Evolutionary conservation across 1,284 basidiomycete genomes (phyloP), one percentile per base, ranked within the genome.

Genomic region (Heliocybe sulcata): DNA sequence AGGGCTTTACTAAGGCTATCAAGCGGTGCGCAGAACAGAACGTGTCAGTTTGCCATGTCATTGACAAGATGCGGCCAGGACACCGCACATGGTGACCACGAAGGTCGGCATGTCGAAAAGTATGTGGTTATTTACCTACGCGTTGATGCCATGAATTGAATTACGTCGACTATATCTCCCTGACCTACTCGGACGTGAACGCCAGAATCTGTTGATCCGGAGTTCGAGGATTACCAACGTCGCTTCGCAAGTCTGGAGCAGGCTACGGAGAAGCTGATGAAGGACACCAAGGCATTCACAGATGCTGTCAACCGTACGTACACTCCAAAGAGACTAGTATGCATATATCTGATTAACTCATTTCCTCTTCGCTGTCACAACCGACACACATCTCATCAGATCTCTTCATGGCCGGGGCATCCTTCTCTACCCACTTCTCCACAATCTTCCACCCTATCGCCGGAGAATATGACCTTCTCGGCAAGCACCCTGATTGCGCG

Each of bases 101-200:
- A 90, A 85, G 76, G 86, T 90, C 63, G 94, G 94, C 38, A 88
- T 94, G 83, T 72, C 92, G 48, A 94, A 94, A 81, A 94, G 93
- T 94, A 65, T 77, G 87, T 72, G n/a, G 16, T 27, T 19, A 29
- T 10, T 33, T 38, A 31, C 54, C 58, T 58, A 27, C 12, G 12
- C 29, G 12, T 6, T 6, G 29, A 47, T 20, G 9, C 31, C 16
- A 19, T 29, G 16, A 38, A n/a, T 49, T 25, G 20, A 23, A 26
- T 23, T 20, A 22, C 10, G 26, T n/a, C 8, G 26, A 16, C 6
- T 25, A 22, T 51, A 11, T 19, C 11, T 23, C 10, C 14, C n/a
- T 51, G 19, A 16, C 6, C 10, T 51, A 25, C 26, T 25, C 26
- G 19, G 16, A 16, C 26, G 26, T 25, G 6, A 26, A 6, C 57